Evolutionary conservation across 805 yeast genomes (phyloP), one percentile per base, ranked within the genome.

Genomic region (Wickerhamomyces alni): DNA sequence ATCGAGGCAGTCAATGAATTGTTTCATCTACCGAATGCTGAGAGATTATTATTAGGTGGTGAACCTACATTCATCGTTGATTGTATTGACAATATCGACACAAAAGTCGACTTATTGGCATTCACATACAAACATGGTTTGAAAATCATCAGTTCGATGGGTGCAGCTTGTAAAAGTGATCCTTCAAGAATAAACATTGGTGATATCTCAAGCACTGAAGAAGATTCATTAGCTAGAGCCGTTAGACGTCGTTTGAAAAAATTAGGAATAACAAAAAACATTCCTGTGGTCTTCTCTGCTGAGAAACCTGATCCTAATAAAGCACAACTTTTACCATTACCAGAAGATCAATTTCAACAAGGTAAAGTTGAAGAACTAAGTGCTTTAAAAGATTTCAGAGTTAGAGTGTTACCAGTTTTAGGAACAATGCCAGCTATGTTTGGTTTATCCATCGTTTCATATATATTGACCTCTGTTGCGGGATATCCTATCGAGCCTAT

Each of bases 341-440:
- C 88, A 12, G 89, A 87, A 41, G 84, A 78, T 32, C 95, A 87
- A 58, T 73, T 79, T 43, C 80, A 75, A 39, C 78, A 80, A 59
- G 96, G 96, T 19, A 70, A 79, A 42, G 95, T 91, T 28, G 93
- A 79, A 47, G 93, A 94, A 59, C 68, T 93, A 33, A 78, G 94
- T 44, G 94, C 96, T 2, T 63, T 93, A 48, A 81, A 77, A 52
- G 88, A 87, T 63, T 93, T 93, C 68, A 74, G 99, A 51, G 97
- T 89, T 10, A 72, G 99, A 51, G 91, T 93, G 35, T 70, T 93
- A 41, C 99, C 99, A 0, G 99, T 93, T 0, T 65, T 93, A 46
- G 98, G 99, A 3, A 87, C 99, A 0, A 79, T 93, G 82, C 99
- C 99, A 2, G 97, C 93, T 9, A 82, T 91, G 63, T 93, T 93